Conservation (phyloP, 2,329 filamentous ascomycete species). For the Alternaria triticina region DNA sequence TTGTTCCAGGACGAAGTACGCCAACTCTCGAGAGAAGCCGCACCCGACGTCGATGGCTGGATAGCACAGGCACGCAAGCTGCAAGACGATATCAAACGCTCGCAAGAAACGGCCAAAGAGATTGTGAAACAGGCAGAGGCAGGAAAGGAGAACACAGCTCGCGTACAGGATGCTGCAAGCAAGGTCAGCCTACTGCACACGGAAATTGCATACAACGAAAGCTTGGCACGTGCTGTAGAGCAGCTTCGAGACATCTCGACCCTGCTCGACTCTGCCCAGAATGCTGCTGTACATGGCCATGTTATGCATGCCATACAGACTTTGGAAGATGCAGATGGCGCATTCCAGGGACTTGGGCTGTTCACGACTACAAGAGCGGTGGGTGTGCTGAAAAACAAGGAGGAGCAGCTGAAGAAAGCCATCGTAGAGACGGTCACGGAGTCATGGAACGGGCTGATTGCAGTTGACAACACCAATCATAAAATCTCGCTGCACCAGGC, state of each 20-base stretch:
- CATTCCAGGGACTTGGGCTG: slow-evolving; percentile 65
- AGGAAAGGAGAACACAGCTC: slow-evolving; percentile 66
- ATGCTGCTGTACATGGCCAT: slow-evolving; percentile 53
- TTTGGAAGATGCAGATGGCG: slow-evolving; percentile 58
- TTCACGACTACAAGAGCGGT: slow-evolving; percentile 68
- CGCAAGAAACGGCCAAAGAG: slow-evolving; percentile 77
- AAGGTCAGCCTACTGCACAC: slow-evolving; percentile 63
- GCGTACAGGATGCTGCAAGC: slow-evolving; percentile 66
- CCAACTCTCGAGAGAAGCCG: slow-evolving; percentile 75
- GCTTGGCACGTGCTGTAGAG: slow-evolving; percentile 58
- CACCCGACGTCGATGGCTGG: slow-evolving; percentile 84
- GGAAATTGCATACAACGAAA: slow-evolving; percentile 66
- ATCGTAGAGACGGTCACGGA: slow-evolving; percentile 70
- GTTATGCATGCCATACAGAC: slow-evolving; percentile 57
- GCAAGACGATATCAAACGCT: slow-evolving; percentile 83
- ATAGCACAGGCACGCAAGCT: slow-evolving; percentile 82
- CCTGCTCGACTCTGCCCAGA: slow-evolving; percentile 55
- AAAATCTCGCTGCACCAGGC: slow-evolving; percentile 64
- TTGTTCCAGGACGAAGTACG: slow-evolving; percentile 70
- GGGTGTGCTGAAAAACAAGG: slow-evolving; percentile 69
- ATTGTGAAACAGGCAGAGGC: slow-evolving; percentile 80
- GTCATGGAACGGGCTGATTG: slow-evolving; percentile 74
- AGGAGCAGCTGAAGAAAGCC: slow-evolving; percentile 69
- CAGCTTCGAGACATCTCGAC: slow-evolving; percentile 59
- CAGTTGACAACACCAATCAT: slow-evolving; percentile 63